A percentile compares a stretch with the other conserved stretches of the same genome.
phyloP scores from a whole-genome alignment of 495 filamentous ascomycete genomes.

The Copromyces sp. region DNA sequence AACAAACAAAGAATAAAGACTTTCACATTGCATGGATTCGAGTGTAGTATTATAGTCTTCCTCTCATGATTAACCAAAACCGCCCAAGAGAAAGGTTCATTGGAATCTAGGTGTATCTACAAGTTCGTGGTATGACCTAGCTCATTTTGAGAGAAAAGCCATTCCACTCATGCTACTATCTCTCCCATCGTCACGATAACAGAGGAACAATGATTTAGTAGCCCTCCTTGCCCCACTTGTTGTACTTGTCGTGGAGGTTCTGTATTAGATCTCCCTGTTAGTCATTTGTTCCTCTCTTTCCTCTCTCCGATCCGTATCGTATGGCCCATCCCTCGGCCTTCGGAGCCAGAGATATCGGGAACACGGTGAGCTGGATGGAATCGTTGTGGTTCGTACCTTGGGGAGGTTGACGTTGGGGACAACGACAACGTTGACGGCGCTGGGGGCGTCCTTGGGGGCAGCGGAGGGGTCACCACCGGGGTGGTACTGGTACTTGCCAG shows the following conservation, averaged over 20 bases:
- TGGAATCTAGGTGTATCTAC: background rate
- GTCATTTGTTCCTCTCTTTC: constrained; percentile 1
- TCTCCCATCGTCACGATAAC: background rate
- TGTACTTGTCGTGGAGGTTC: constrained; percentile 88
- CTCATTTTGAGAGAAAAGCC: background rate
- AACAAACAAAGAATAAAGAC: background rate
- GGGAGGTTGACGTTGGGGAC: constrained; percentile 87
- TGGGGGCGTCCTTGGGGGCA: constrained; percentile 78
- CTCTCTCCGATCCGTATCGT: background rate
- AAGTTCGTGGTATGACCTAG: background rate
- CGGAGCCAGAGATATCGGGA: background rate
- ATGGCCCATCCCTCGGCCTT: background rate
- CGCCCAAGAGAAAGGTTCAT: background rate
- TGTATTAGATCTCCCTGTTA: constrained; percentile 27
- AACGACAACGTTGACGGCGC: constrained; percentile 87
- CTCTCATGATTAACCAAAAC: background rate
- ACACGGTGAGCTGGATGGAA: background rate
- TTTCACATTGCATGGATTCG: background rate
- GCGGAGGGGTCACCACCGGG: constrained; percentile 73
- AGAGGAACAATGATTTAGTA: constrained; percentile 23
- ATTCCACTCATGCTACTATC: background rate
- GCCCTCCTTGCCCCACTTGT: constrained; percentile 96
- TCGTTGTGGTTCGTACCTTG: constrained; percentile 50
- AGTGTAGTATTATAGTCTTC: background rate
- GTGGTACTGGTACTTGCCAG: constrained; percentile 83